phyloP scores from a whole-genome alignment of 2,329 filamentous ascomycete species.

The Colletotrichum kahawae region DNA sequence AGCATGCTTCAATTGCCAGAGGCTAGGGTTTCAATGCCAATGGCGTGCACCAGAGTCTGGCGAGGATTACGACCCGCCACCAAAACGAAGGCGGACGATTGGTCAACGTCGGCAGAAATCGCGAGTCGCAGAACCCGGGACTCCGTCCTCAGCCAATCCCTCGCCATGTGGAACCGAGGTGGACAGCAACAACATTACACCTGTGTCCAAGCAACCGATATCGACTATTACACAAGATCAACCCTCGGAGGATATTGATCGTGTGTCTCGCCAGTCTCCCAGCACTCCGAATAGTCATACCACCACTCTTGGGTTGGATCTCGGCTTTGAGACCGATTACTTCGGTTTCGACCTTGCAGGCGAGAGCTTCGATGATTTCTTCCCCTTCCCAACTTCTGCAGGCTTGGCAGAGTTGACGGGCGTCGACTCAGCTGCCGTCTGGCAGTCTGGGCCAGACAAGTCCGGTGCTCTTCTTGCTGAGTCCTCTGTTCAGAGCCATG shows the following conservation, averaged over 20 bases:
- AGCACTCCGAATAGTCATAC: fast-evolving
- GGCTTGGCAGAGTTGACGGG: fast-evolving
- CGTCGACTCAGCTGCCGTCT: background rate
- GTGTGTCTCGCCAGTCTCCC: background rate
- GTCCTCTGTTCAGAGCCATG: background rate
- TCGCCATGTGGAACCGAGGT: background rate
- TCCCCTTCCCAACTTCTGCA: background rate
- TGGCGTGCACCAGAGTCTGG: background rate
- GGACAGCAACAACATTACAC: background rate
- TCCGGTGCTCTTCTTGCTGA: background rate
- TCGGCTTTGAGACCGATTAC: background rate
- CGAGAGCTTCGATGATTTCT: background rate
- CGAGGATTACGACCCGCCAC: background rate
- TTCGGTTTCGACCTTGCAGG: background rate
- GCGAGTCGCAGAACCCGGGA: background rate
- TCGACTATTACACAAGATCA: fast-evolving
- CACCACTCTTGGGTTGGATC: background rate
- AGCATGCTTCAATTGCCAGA: background rate
- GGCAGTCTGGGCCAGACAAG: fast-evolving
- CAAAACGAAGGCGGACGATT: background rate
- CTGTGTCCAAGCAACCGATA: background rate
- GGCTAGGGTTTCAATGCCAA: background rate
- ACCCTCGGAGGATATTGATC: background rate
- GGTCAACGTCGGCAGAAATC: background rate
- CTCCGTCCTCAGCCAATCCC: background rate